phyloP scores from a whole-genome alignment of 805 yeast genomes.

The Torulaspora microellipsoides region DNA sequence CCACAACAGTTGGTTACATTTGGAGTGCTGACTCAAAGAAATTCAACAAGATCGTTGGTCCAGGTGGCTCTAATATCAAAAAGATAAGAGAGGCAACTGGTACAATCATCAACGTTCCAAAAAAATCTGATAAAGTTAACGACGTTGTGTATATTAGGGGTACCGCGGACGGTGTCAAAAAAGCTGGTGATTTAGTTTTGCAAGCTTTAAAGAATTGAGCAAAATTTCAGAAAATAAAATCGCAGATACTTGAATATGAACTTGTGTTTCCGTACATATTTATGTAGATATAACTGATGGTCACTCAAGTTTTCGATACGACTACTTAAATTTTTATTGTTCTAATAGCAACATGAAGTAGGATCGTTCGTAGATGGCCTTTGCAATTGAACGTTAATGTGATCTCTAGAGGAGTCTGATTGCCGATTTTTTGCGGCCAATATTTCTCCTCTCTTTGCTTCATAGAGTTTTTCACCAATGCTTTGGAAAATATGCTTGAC shows the following conservation, averaged over 20 bases:
- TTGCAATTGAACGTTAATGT: slow-evolving; percentile 35
- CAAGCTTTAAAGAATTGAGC: slow-evolving; percentile 21
- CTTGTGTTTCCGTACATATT: too few species aligned
- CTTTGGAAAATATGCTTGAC: slow-evolving; percentile 45
- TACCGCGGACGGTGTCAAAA: slow-evolving; percentile 47
- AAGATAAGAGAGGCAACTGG: slow-evolving; percentile 55
- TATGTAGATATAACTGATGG: too few species aligned
- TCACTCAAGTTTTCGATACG: too few species aligned
- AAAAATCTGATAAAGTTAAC: slow-evolving; percentile 45
- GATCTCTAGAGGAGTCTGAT: slow-evolving; percentile 8
- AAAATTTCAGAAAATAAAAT: neutral
- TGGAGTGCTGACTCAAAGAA: slow-evolving; percentile 48
- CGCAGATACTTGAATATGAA: neutral
- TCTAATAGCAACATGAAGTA: slow-evolving; percentile 38
- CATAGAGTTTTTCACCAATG: slow-evolving; percentile 45
- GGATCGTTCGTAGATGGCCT: slow-evolving; percentile 43
- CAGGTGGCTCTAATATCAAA: slow-evolving; percentile 65
- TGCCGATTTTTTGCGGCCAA: slow-evolving; percentile 11
- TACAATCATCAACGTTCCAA: slow-evolving; percentile 61
- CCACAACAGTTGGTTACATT: slow-evolving; percentile 54
- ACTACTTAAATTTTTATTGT: neutral
- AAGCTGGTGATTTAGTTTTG: slow-evolving; percentile 41
- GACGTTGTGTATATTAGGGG: slow-evolving; percentile 61
- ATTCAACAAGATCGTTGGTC: slow-evolving; percentile 68
- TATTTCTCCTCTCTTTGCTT: slow-evolving; percentile 21